A percentile compares a stretch with the other conserved stretches of the same genome.
Evolutionary conservation across 768 basidiomycete genomes (phyloP).

Genomic region (Mycena polygramma): DNA sequence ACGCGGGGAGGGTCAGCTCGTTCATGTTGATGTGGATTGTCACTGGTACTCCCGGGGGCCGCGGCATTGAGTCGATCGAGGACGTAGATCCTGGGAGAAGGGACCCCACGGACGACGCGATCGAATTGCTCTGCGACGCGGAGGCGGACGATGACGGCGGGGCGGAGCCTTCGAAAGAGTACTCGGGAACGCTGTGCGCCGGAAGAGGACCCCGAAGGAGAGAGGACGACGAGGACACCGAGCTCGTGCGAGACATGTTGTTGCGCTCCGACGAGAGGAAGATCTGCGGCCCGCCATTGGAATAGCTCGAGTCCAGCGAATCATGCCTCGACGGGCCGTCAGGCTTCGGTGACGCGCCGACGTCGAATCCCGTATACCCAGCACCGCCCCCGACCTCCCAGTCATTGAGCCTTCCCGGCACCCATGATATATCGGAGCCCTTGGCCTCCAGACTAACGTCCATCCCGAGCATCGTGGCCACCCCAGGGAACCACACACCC

Average conservation of each 20-base stretch:
- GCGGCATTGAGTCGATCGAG: constrained; percentile 42
- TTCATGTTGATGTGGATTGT: constrained; percentile 87
- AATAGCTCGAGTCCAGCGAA: constrained; percentile 60
- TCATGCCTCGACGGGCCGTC: constrained; percentile 57
- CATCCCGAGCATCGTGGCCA: constrained; percentile 84
- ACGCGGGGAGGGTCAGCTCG: constrained; percentile 70
- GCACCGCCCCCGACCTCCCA: constrained; percentile 76
- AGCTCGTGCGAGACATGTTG: constrained; percentile 50
- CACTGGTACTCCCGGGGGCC: constrained; percentile 71
- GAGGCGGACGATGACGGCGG: constrained; percentile 45
- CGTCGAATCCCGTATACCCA: constrained; percentile 81
- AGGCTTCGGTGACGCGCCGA: constrained; percentile 56
- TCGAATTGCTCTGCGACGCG: constrained; percentile 40
- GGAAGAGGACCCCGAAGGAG: constrained; percentile 84
- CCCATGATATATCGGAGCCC: constrained; percentile 79
- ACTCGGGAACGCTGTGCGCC: constrained; percentile 71
- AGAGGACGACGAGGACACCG: constrained; percentile 68
- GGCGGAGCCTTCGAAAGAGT: constrained; percentile 77
- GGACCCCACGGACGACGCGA: constrained; percentile 63
- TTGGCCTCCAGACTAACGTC: constrained; percentile 79
- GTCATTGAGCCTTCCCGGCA: constrained; percentile 58
- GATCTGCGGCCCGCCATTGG: constrained; percentile 38
- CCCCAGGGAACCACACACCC: constrained; percentile 86
- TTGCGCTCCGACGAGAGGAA: constrained; percentile 38
- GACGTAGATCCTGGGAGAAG: constrained; percentile 57